Evolutionary conservation across 495 filamentous ascomycete species (phyloP).

Genomic region (Neurospora sp.): DNA sequence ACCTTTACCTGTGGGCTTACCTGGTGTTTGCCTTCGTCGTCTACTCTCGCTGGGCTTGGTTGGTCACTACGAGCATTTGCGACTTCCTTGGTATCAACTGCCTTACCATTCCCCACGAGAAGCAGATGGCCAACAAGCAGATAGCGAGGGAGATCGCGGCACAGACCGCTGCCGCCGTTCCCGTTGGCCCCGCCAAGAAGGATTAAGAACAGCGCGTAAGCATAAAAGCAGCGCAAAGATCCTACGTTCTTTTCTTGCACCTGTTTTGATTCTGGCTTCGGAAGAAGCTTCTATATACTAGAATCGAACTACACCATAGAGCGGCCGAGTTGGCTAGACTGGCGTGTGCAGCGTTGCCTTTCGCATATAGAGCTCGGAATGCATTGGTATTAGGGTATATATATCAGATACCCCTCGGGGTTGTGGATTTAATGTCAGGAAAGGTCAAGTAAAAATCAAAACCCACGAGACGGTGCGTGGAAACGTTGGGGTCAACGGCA

Average conservation of each 20-base stretch:
- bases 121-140: constrained; percentile 35
- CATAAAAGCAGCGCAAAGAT: not conserved
- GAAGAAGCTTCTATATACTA: not conserved
- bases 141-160: constrained; percentile 12
- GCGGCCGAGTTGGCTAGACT: not conserved
- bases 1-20: constrained; percentile 73
- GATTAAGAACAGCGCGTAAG: not conserved
- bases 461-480: not conserved
- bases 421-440: not conserved
- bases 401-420: not conserved
- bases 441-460: not conserved
- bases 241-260: not conserved
- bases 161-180: constrained; percentile 1
- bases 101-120: constrained; percentile 69
- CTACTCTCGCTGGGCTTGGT: constrained; percentile 84
- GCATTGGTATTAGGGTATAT: not conserved
- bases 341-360: not conserved
- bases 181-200: not conserved
- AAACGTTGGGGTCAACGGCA: not conserved
- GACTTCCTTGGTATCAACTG: constrained; percentile 87
- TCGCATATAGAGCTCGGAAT: not conserved
- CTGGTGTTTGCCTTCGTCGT: constrained; percentile 69
- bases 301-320: not conserved
- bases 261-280: not conserved
- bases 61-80: constrained; percentile 89